Percentiles rank a stretch among this genome's conserved stretches.
These are phyloP conservation scores for Cucurbita moschata DNA, from an alignment of 306 rosid species.

Conservation along the genomic window DNA sequence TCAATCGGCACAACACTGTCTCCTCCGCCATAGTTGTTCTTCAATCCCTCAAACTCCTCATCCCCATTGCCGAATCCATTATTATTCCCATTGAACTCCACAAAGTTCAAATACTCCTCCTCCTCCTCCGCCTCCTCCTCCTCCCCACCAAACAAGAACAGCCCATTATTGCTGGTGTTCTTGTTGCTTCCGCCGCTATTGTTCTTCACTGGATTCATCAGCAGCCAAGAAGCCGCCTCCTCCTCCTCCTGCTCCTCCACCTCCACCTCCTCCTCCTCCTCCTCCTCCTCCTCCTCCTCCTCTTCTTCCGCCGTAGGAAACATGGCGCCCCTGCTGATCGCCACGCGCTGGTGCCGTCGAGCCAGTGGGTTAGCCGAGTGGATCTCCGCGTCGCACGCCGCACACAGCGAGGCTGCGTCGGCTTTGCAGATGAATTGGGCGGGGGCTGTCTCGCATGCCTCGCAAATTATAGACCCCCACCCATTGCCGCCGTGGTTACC, in stretches of 20 bases:
- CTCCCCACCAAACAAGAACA: slow-evolving; percentile 43
- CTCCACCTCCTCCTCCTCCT: slow-evolving; percentile 54
- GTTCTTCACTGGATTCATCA: slow-evolving; percentile 48
- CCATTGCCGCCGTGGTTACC: not conserved
- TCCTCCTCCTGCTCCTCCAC: slow-evolving; percentile 30
- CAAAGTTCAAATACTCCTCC: slow-evolving; percentile 71
- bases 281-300: slow-evolving; percentile 55
- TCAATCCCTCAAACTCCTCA: slow-evolving; percentile 7
- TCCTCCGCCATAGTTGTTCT: slow-evolving; percentile 9
- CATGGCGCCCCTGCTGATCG: not conserved
- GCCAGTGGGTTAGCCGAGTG: slow-evolving; percentile 92
- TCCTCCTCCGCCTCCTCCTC: slow-evolving; percentile 87
- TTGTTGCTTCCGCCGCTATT: not conserved
- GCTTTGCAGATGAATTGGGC: slow-evolving; percentile 83
- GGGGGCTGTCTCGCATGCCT: slow-evolving; percentile 77
- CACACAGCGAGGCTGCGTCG: slow-evolving; percentile 74
- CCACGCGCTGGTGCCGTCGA: slow-evolving; percentile 85
- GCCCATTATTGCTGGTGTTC: slow-evolving; percentile 15
- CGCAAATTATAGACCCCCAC: slow-evolving; percentile 57
- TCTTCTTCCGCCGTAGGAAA: slow-evolving; percentile 16
- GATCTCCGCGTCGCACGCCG: slow-evolving; percentile 67
- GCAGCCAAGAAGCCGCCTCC: slow-evolving; percentile 81
- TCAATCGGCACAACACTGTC: slow-evolving; percentile 79
- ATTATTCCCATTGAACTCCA: slow-evolving; percentile 41
- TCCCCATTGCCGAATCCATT: slow-evolving; percentile 17